A percentile compares a stretch with the other conserved stretches of the same genome.
Conservation (phyloP, 2,329 filamentous ascomycete genomes). For the Fusarium sp. region DNA sequence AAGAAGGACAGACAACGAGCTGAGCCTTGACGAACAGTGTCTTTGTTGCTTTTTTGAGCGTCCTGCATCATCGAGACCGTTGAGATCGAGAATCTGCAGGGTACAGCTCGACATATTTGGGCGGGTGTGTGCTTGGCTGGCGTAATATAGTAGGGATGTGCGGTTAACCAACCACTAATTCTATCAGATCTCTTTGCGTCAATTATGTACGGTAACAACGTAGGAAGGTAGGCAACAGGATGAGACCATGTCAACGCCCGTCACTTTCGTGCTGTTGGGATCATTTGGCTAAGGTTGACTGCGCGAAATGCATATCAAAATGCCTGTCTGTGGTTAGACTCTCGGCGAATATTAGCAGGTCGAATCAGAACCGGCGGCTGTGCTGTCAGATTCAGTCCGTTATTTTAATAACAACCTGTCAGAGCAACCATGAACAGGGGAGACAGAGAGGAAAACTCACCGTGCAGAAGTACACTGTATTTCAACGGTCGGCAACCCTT, state of each 20-base stretch:
- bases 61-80: slow-evolving; percentile 45
- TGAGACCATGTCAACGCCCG: slow-evolving; percentile 18
- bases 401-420: not conserved
- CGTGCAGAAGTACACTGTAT: not conserved
- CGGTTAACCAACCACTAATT: slow-evolving; percentile 30
- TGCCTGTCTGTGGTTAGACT: slow-evolving; percentile 31
- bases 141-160: slow-evolving; percentile 42
- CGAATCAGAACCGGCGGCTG: slow-evolving; percentile 11
- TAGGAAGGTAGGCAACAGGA: slow-evolving; percentile 8
- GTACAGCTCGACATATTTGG: slow-evolving; percentile 38
- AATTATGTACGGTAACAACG: slow-evolving; percentile 17
- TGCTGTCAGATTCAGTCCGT: slow-evolving; percentile 9
- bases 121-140: slow-evolving; percentile 16
- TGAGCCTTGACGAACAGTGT: slow-evolving; percentile 13
- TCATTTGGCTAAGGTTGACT: slow-evolving; percentile 16
- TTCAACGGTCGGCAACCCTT: slow-evolving; percentile 9
- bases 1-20: slow-evolving; percentile 27
- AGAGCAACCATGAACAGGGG: slow-evolving; percentile 1
- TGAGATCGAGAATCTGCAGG: slow-evolving; percentile 48
- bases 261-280: slow-evolving; percentile 8
- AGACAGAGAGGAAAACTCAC: not conserved
- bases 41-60: slow-evolving; percentile 43
- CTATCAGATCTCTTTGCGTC: slow-evolving; percentile 40
- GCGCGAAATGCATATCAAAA: slow-evolving; percentile 19
- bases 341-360: slow-evolving; percentile 37